Conservation (phyloP, 257 asterid genomes). For the Nicotiana noctiflora region DNA sequence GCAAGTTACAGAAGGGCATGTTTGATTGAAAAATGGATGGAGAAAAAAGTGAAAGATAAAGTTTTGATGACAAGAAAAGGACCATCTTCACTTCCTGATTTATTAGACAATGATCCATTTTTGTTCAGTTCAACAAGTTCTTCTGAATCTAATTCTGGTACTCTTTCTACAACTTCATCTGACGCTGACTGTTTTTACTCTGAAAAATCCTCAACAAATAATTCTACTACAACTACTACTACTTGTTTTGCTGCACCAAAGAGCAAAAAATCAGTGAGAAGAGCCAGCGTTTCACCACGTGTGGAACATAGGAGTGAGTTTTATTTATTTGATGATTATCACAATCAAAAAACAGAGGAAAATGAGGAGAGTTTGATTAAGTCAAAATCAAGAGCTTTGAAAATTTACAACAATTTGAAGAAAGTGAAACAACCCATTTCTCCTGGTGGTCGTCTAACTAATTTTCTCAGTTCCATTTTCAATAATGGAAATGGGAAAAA, state of each 20-base stretch:
- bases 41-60: slow-evolving; percentile 29
- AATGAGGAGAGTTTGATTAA: slow-evolving; percentile 25
- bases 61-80: background rate
- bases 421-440: slow-evolving; percentile 75
- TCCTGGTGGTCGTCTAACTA: slow-evolving; percentile 69
- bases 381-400: slow-evolving; percentile 48
- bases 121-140: slow-evolving; percentile 70
- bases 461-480: slow-evolving; percentile 52
- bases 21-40: slow-evolving; percentile 65
- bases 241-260: slow-evolving; percentile 39
- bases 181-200: slow-evolving; percentile 52
- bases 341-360: slow-evolving; percentile 10
- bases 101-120: slow-evolving; percentile 41
- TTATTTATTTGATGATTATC: slow-evolving; percentile 14
- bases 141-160: slow-evolving; percentile 71
- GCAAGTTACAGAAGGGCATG: slow-evolving; percentile 29
- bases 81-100: slow-evolving; percentile 20
- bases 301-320: slow-evolving; percentile 6
- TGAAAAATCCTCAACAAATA: slow-evolving; percentile 21
- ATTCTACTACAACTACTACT: slow-evolving; percentile 32
- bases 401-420: slow-evolving; percentile 60
- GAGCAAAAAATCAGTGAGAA: slow-evolving; percentile 36
- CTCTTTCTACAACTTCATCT: slow-evolving; percentile 51
- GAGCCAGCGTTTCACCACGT: slow-evolving; percentile 8
- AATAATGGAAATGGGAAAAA: slow-evolving; percentile 11